Evolutionary conservation across 2,329 filamentous ascomycete genomes (phyloP), one percentile per base, ranked within the genome.

Genomic region (Talaromyces atroroseus): DNA sequence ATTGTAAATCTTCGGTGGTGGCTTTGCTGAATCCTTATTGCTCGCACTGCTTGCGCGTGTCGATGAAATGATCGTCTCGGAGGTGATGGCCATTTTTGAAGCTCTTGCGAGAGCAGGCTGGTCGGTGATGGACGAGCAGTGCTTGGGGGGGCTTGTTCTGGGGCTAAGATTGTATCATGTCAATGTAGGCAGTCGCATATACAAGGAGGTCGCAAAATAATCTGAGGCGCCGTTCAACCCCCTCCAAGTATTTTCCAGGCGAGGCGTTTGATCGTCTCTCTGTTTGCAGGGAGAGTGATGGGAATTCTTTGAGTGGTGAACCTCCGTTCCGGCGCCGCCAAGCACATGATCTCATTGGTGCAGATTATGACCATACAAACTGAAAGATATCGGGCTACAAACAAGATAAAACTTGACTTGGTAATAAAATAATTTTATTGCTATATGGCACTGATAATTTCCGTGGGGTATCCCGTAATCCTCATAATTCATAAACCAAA

Each of bases 1-100:
- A 59, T 72, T 71, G 70, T 79, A 83, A 57, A 82, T 69, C 61
- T 76, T 76, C 32, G 82, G 82, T 44, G 76, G 74, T 59, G 80
- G 77, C 65, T 82, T 84, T 47, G 74, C 68, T 29, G 73, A 63
- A 63, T 74, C 72, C 66, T 70, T 65, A 18, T 60, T 26, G 61
- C 75, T 68, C 60, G 68, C 60, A 50, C 71, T 72, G 61, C 66
- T 67, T 58, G 69, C 60, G 56, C 72, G 73, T 61, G 67, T 66
- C 42, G 72, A 65, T 18, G 68, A 61, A 53, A 77, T 62, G 55
- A 67, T 68, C 49, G 69, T 66, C 24, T 68, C 65, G 6, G 74
- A 72, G 36, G 69, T 73, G 61, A 78, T 76, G 49, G 75, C 75
- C 76, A 78, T 78, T 62, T 60, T 64, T 65, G 58, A 40, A 40